Percentiles rank a stretch among this genome's conserved stretches.
These are phyloP conservation scores for Hypoxylon cercidicola DNA, from an alignment of 495 filamentous ascomycete species.

Conservation along the genomic window DNA sequence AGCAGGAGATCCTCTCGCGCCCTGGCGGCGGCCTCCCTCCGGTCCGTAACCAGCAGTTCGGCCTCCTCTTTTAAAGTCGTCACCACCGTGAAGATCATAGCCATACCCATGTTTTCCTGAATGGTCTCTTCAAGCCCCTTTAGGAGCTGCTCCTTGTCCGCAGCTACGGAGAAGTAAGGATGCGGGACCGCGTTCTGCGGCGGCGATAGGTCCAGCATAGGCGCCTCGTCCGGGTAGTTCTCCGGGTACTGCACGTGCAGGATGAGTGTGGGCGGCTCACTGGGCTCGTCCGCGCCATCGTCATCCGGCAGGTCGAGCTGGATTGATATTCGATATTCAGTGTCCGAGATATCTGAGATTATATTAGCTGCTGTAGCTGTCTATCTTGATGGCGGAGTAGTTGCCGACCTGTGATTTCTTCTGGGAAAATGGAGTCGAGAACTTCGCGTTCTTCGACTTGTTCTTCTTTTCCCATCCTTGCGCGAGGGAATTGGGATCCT, in stretches of 20 bases:
- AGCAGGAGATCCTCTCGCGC: slow-evolving; percentile 71
- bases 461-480: slow-evolving; percentile 89
- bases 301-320: slow-evolving; percentile 75
- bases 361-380: not conserved
- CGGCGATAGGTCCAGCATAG: slow-evolving; percentile 77
- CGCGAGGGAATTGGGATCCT: slow-evolving; percentile 13
- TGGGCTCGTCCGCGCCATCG: slow-evolving; percentile 63
- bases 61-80: slow-evolving; percentile 87
- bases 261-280: slow-evolving; percentile 71
- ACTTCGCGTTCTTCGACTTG: slow-evolving; percentile 96
- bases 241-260: slow-evolving; percentile 87
- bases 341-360: slow-evolving; percentile 80
- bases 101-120: slow-evolving; percentile 92
- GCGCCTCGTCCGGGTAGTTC: slow-evolving; percentile 86
- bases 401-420: slow-evolving; percentile 87
- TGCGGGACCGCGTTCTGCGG: slow-evolving; percentile 75
- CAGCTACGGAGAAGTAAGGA: slow-evolving; percentile 62
- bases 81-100: slow-evolving; percentile 96
- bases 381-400: slow-evolving; percentile 28
- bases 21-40: slow-evolving; percentile 68
- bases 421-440: slow-evolving; percentile 96
- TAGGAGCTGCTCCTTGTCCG: slow-evolving; percentile 78
- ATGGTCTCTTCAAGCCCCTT: slow-evolving; percentile 73
- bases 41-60: slow-evolving; percentile 78
- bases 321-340: slow-evolving; percentile 84